Percentiles rank a stretch among this genome's conserved stretches.
Conservation (phyloP, 169 alveolate genomes). For the Plasmodium yoelii region DNA sequence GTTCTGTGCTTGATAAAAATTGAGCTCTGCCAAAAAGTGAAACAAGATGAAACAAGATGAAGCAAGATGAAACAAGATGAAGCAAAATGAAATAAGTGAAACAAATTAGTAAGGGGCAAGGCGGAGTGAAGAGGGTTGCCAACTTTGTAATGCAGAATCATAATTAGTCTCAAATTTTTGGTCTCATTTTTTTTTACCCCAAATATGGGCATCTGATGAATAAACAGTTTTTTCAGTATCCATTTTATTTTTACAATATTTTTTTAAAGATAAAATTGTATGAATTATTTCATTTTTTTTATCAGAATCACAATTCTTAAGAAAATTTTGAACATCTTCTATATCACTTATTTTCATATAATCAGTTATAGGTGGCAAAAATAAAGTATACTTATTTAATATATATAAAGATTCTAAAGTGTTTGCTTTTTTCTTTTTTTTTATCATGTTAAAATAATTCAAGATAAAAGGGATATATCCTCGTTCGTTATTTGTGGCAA, state of each 20-base stretch:
- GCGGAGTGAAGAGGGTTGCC: no score
- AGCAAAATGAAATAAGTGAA: no score
- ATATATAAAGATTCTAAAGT: constrained; percentile 62
- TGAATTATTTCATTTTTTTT: constrained; percentile 33
- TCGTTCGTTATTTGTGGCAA: constrained; percentile 67
- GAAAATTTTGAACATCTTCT: constrained; percentile 33
- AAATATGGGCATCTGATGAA: not conserved
- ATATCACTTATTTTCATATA: constrained; percentile 55
- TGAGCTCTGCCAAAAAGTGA: no score
- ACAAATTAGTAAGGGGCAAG: no score
- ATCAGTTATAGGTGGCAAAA: constrained; percentile 40
- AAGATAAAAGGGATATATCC: constrained; percentile 50
- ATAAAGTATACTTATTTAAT: constrained; percentile 60
- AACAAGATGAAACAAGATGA: no score
- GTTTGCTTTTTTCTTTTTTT: constrained; percentile 53
- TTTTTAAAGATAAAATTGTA: constrained; percentile 21
- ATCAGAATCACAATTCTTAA: constrained; percentile 5
- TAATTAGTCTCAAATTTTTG: no score
- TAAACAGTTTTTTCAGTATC: not conserved
- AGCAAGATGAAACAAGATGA: no score
- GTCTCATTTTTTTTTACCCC: not conserved
- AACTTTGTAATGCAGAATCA: no score
- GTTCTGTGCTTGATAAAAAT: constrained; percentile 17
- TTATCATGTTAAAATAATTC: constrained; percentile 54
- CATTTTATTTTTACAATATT: constrained; percentile 10